Base-by-base conservation (phyloP, 805 yeast species). In the Lachancea dasiensis region DNA sequence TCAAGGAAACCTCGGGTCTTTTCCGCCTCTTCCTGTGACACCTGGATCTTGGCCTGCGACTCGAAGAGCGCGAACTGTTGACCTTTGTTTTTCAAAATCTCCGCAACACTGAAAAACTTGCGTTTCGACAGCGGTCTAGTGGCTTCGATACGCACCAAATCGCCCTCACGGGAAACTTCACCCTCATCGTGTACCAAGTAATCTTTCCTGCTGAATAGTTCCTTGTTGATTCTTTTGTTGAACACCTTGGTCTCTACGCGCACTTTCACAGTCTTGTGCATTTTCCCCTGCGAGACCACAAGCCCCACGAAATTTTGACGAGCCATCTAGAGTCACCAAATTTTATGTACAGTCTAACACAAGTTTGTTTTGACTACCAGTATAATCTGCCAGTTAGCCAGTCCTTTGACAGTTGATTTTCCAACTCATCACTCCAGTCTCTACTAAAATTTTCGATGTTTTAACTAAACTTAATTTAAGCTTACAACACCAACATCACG, bases 261-360 rank as follows among this genome's bases (percentile, higher is more conserved):
- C 43, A 90, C 97, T 66, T 87, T 89, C 46, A 90, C 87, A 41
- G 97, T 90, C 68, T 90, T 92, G 64, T 75, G 73, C 96, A 89
- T 92, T 61, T 86, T 86, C 29, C 97, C 97, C 57, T 89, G 97
- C 35, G 96, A 86, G 22, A 87, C 79, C 50, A 90, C 97, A 63
- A 86, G 79, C 31, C 98, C 98, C 33, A 86, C 67, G 56, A 89
- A 86, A 57, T 86, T 85, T 54, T 86, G 95, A 64, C 87, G 79
- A 36, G 94, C 90, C 95, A 86, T 86, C 10, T 34, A 20, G 3
- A 18, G 7, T 11, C 11, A n/a, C n/a, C n/a, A n/a, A n/a, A n/a
- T n/a, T n/a, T 8, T 22, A 11, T 22, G 25, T 11, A 11, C 25
- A 9, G 27, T n/a, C 11, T n/a, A n/a, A 14, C 5, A 24, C 6